A percentile compares a stretch with the other conserved stretches of the same genome.
Evolutionary conservation across 2,329 filamentous ascomycete genomes (phyloP).

Genomic region (Fonsecaea erecta): DNA sequence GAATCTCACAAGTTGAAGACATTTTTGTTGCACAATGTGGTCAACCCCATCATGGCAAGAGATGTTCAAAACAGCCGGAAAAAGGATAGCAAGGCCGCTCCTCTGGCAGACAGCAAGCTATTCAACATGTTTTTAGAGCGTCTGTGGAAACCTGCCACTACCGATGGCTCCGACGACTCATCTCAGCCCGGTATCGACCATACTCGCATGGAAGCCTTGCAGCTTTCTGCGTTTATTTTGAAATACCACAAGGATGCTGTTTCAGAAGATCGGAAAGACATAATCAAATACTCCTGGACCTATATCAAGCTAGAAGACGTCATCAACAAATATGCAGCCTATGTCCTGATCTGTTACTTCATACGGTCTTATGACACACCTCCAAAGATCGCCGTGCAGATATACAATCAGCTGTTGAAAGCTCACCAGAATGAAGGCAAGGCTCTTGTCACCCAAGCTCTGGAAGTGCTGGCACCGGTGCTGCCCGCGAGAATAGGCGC

Average conservation of each 20-base stretch:
- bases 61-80: conserved; percentile 86
- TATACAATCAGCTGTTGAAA: conserved; percentile 87
- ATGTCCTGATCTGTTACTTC: conserved; percentile 96
- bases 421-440: conserved; percentile 95
- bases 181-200: conserved; percentile 88
- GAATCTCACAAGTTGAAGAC: conserved; percentile 89
- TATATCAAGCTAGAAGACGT: conserved; percentile 98
- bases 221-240: conserved; percentile 90
- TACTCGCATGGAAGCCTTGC: conserved; percentile 91
- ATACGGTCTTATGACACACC: conserved; percentile 97
- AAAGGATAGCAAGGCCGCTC: conserved; percentile 62
- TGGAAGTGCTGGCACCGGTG: conserved; percentile 94
- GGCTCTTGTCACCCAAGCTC: conserved; percentile 86
- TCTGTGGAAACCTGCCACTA: conserved; percentile 88
- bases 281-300: conserved; percentile 99
- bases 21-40: conserved; percentile 86
- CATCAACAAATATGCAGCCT: conserved; percentile 98
- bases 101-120: conserved; percentile 81
- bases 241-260: conserved; percentile 91
- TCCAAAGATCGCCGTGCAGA: conserved; percentile 91
- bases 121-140: conserved; percentile 89
- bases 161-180: conserved; percentile 81
- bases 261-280: conserved; percentile 91
- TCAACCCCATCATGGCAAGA: conserved; percentile 96
- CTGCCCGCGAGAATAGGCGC: conserved; percentile 75